Percentiles rank a stretch among this genome's conserved stretches.
Conservation (phyloP, 2,329 filamentous ascomycete genomes). For the Ophiostoma sp. region DNA sequence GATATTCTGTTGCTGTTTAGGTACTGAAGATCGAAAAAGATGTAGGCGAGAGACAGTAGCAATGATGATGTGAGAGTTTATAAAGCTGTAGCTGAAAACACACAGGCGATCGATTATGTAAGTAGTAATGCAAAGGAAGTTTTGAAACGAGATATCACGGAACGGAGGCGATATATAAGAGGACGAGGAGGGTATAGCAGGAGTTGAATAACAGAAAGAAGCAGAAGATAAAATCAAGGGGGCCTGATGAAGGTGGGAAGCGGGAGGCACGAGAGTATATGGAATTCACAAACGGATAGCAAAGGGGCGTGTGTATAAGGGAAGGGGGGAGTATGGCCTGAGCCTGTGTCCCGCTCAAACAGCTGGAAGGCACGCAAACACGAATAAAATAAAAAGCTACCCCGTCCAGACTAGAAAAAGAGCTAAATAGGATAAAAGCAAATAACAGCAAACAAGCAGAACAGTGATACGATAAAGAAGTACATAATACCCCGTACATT, state of each 20-base stretch:
- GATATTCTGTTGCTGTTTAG: too few relatives aligned
- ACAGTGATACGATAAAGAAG: neutral
- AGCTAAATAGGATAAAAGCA: slow-evolving; percentile 5
- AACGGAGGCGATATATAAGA: neutral
- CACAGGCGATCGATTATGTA: neutral
- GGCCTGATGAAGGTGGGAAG: neutral
- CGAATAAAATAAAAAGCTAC: neutral
- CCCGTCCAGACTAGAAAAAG: neutral
- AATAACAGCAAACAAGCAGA: neutral
- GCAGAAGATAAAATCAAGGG: too few relatives aligned
- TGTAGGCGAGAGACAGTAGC: neutral
- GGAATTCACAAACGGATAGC: neutral
- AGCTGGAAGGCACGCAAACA: slow-evolving; percentile 16
- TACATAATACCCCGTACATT: neutral
- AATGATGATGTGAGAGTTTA: too few relatives aligned
- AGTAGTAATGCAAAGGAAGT: neutral
- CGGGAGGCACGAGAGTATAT: neutral
- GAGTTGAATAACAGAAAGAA: neutral
- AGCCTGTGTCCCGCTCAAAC: slow-evolving; percentile 15
- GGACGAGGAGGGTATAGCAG: neutral
- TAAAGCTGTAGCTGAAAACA: too few relatives aligned
- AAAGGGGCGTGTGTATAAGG: slow-evolving; percentile 1
- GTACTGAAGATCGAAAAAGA: neutral
- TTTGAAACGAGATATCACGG: neutral
- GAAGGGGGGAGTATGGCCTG: slow-evolving; percentile 4